Evolutionary conservation across 164 flowering plant genomes (phyloP).

Genomic region (Chloranthus sessilifolius): DNA sequence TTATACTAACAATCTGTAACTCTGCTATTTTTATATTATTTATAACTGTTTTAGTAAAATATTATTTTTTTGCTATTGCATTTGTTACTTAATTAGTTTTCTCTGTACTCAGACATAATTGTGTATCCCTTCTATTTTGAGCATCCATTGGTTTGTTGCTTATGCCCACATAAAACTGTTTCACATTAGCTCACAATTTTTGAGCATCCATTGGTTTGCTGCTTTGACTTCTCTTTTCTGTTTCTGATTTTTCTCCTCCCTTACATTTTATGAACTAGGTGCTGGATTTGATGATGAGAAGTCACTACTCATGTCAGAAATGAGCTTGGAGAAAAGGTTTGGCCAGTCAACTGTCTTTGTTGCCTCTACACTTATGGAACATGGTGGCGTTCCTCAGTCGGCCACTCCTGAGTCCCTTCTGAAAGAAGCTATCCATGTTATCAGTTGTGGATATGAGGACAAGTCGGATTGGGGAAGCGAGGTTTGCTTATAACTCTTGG

Average conservation of each 20-base stretch:
- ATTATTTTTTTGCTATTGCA: not conserved
- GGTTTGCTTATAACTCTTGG: slow-evolving; percentile 12
- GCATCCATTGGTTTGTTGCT: not conserved
- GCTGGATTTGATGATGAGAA: slow-evolving; percentile 27
- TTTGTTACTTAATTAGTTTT: not conserved
- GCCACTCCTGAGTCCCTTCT: slow-evolving; percentile 29
- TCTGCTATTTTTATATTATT: not conserved
- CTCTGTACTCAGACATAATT: not conserved
- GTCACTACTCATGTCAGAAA: slow-evolving; percentile 27
- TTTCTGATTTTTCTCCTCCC: no score
- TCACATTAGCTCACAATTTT: not conserved
- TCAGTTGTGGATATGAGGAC: slow-evolving; percentile 51
- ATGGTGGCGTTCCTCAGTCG: slow-evolving; percentile 33
- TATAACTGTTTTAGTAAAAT: not conserved
- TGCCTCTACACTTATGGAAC: slow-evolving; percentile 38
- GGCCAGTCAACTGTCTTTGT: slow-evolving; percentile 44
- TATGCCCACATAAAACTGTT: not conserved
- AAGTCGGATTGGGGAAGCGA: slow-evolving; percentile 52
- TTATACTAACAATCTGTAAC: no score
- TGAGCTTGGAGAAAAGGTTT: slow-evolving; percentile 39
- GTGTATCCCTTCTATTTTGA: not conserved
- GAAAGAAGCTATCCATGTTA: slow-evolving; percentile 45
- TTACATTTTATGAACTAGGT: slow-evolving; percentile 8
- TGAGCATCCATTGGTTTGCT: not conserved
- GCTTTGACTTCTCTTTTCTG: not conserved